These are phyloP conservation scores for Vitis rupestris DNA, from an alignment of 164 flowering plant species.

Conservation along the genomic window DNA sequence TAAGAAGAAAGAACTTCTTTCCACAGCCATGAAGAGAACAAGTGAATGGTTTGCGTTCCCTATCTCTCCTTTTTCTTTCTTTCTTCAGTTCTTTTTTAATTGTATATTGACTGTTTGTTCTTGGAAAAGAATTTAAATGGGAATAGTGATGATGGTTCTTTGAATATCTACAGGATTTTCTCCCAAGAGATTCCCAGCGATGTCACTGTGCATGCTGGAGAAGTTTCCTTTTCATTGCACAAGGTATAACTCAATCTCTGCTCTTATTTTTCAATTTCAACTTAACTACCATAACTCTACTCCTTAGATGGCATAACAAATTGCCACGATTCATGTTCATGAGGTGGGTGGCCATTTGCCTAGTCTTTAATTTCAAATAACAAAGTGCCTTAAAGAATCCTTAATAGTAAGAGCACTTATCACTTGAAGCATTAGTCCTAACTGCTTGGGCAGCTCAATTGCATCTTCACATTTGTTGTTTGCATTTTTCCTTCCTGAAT, in stretches of 20 bases:
- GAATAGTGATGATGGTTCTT: slow-evolving; percentile 7
- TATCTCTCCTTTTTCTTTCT: slow-evolving; percentile 10
- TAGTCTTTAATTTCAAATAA: no score
- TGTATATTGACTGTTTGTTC: slow-evolving; percentile 4
- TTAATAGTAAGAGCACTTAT: no score
- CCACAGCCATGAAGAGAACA: slow-evolving; percentile 82
- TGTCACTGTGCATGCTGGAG: slow-evolving; percentile 65
- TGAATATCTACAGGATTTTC: slow-evolving; percentile 68
- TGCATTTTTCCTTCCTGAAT: no score
- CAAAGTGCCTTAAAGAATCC: no score
- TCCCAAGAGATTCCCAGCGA: slow-evolving; percentile 94
- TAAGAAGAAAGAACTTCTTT: slow-evolving; percentile 60
- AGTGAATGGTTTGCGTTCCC: slow-evolving; percentile 65
- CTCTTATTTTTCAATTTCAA: not conserved
- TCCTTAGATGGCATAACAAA: no score
- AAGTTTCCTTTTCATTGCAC: slow-evolving; percentile 75
- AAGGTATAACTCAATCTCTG: slow-evolving; percentile 45
- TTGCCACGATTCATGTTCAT: no score
- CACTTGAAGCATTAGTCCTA: no score
- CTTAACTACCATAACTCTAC: no score
- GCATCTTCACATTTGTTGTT: no score
- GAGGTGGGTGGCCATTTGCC: no score
- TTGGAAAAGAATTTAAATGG: not conserved
- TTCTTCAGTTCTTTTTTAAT: not conserved
- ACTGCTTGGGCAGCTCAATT: no score